Evolutionary conservation across 73 alveolate genomes (phyloP).

Genomic region (Stentor roeselii): DNA sequence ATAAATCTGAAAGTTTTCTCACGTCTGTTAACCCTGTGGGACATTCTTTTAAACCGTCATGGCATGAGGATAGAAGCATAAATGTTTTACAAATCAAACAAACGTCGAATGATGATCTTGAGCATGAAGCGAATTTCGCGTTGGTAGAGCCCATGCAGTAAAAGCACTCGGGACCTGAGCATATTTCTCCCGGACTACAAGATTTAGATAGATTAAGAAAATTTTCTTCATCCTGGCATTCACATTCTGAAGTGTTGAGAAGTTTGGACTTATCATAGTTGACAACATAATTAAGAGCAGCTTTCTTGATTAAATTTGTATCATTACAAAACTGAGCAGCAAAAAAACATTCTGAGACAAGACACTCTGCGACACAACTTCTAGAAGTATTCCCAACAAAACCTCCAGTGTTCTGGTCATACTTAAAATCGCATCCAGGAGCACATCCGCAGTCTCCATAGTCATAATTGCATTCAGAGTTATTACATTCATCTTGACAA

Average conservation of each 20-base stretch:
- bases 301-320: not conserved
- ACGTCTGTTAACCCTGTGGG: not conserved
- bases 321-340: not conserved
- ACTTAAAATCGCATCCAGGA: not conserved
- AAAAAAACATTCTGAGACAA: not conserved
- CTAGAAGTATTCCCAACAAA: not conserved
- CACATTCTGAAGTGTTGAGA: not conserved
- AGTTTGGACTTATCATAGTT: not conserved
- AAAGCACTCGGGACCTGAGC: not conserved
- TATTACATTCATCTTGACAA: not conserved
- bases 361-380: not conserved
- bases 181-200: not conserved
- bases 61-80: not conserved
- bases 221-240: not conserved
- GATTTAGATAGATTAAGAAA: not conserved
- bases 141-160: not conserved
- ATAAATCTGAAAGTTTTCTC: not conserved
- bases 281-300: not conserved
- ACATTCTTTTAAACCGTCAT: not conserved
- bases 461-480: not conserved
- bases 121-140: not conserved
- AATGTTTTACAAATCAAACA: not conserved
- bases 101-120: too few relatives aligned
- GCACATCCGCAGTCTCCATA: constrained; percentile 16
- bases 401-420: not conserved